Conservation (phyloP, 208 protist species). For the Balamuthia mandrillaris region DNA sequence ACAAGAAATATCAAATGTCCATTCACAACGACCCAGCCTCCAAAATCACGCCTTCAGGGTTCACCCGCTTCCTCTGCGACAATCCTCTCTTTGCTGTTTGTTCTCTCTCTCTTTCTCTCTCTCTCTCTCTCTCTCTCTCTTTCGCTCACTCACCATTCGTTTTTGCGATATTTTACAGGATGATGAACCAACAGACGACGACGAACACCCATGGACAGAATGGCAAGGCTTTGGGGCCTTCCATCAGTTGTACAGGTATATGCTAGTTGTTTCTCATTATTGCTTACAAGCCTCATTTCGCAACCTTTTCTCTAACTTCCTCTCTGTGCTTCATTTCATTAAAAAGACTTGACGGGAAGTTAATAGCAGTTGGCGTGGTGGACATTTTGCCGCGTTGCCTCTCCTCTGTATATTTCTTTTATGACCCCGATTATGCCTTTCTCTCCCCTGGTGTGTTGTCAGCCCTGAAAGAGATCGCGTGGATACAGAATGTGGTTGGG, state of each 20-base stretch:
- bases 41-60: conserved; percentile 29
- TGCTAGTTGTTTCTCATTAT: too few species aligned
- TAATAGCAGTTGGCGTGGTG: conserved; percentile 69
- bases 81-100: conserved; percentile 5
- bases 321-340: too few species aligned
- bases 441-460: conserved; percentile 15
- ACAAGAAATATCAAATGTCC: background rate
- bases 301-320: too few species aligned
- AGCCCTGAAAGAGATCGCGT: conserved; percentile 58
- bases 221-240: background rate
- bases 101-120: background rate
- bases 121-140: background rate
- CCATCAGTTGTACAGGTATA: conserved; percentile 27
- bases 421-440: conserved; percentile 61
- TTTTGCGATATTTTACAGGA: background rate
- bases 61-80: conserved; percentile 44
- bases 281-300: too few species aligned
- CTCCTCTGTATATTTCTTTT: conserved; percentile 73
- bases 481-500: background rate
- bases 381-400: conserved; percentile 67
- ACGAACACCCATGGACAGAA: too few species aligned
- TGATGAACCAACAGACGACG: background rate
- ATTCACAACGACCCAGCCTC: background rate
- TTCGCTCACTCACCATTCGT: background rate
- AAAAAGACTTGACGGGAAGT: conserved; percentile 63